These are phyloP conservation scores for Microbotryomycetes sp. DNA, from an alignment of 1,284 basidiomycete genomes.

Conservation along the genomic window DNA sequence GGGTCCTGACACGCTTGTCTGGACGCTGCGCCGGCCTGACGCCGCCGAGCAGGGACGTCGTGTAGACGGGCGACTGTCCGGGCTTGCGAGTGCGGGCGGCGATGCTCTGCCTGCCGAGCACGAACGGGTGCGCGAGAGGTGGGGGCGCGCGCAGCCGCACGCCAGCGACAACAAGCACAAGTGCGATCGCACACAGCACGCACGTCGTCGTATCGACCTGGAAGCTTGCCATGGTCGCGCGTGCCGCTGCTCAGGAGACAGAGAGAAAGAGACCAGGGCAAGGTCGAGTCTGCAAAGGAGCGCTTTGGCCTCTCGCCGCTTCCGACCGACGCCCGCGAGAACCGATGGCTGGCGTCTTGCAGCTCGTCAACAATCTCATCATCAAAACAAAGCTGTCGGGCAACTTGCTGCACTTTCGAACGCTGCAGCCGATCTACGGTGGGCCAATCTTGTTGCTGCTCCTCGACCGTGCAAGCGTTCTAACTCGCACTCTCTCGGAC, in stretches of 20 bases:
- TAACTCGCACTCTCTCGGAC: too few relatives aligned
- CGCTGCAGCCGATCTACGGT: constrained; percentile 18
- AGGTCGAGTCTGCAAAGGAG: background rate
- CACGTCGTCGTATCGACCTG: constrained; percentile 17
- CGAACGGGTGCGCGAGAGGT: constrained; percentile 27
- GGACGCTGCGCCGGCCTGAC: constrained; percentile 10
- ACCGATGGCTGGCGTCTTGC: background rate
- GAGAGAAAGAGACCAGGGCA: background rate
- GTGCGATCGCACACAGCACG: constrained; percentile 9
- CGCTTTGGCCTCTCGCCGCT: too few relatives aligned
- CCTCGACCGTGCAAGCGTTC: too few relatives aligned
- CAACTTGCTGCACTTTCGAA: background rate
- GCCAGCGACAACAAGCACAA: constrained; percentile 5
- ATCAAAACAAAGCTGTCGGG: background rate
- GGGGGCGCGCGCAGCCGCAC: constrained; percentile 14
- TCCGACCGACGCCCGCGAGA: background rate
- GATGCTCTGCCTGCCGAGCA: constrained; percentile 23
- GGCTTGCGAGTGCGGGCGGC: constrained; percentile 5
- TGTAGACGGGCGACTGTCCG: constrained; percentile 25
- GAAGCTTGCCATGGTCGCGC: background rate
- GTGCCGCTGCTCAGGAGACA: background rate
- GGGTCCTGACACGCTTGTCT: constrained; percentile 5
- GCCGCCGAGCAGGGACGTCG: constrained; percentile 1
- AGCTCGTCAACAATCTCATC: background rate
- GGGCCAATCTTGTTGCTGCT: background rate